Percentiles rank a stretch among this genome's conserved stretches.
Evolutionary conservation across 1,139 yeast species (phyloP).

Genomic region (Kluyveromyces sp.): DNA sequence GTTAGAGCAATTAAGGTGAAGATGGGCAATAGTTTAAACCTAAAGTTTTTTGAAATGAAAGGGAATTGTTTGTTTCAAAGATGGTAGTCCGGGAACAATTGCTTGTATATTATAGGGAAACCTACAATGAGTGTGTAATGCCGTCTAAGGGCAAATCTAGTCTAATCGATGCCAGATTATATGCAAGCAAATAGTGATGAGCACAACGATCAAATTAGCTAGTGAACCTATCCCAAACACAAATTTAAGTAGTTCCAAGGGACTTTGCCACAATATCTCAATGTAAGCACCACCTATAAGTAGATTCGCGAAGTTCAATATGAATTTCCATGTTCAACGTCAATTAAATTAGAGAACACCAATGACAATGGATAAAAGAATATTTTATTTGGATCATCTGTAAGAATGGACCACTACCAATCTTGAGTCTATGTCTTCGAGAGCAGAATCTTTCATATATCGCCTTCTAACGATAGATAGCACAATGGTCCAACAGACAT

Average conservation of each 20-base stretch:
- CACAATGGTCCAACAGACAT: constrained; percentile 29
- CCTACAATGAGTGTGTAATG: constrained; percentile 62
- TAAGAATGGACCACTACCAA: constrained; percentile 46
- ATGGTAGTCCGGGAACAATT: constrained; percentile 77
- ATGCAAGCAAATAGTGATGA: constrained; percentile 33
- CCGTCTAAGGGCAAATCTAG: constrained; percentile 51
- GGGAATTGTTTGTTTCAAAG: constrained; percentile 39
- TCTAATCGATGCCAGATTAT: constrained; percentile 25
- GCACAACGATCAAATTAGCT: constrained; percentile 49
- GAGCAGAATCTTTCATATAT: constrained; percentile 13
- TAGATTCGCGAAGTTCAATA: constrained; percentile 43
- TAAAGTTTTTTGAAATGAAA: constrained; percentile 54
- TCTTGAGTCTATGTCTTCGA: constrained; percentile 26
- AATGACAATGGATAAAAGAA: constrained; percentile 69
- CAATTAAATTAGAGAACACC: constrained; percentile 66
- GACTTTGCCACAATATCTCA: constrained; percentile 49
- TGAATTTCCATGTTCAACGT: constrained; percentile 44
- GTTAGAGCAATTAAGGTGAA: constrained; percentile 42
- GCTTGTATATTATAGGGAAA: constrained; percentile 79
- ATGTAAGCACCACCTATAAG: constrained; percentile 46
- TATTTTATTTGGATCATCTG: constrained; percentile 59
- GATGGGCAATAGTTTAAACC: constrained; percentile 71
- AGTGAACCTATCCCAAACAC: constrained; percentile 49
- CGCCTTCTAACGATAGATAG: constrained; percentile 30
- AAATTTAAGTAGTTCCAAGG: constrained; percentile 50